Base-by-base conservation (phyloP, 805 yeast species). In the Wickerhamomyces tratensis region DNA sequence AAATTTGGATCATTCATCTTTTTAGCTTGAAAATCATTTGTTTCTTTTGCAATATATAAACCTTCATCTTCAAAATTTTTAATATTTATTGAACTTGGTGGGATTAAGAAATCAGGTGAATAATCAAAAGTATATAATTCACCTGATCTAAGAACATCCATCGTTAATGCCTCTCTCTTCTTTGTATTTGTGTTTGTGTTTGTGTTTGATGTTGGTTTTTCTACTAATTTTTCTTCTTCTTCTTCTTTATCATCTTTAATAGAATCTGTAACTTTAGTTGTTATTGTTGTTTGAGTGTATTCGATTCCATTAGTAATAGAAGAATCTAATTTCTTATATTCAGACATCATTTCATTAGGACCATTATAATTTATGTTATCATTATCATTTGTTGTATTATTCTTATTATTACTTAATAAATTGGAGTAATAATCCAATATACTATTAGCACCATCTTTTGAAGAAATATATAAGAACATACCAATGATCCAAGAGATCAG, bases 111-210 rank as follows among this genome's bases (percentile, higher is more conserved):
- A 20, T 20, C 20, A 3, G 20, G 20, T 20, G 20, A 20, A 20
- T 20, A 20, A 20, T 20, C 20, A 4, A 20, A 20, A 20, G 48
- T 49, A 12, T 40, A 39, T 6, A 56, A 50, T 4, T 37, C 38
- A 2, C 56, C 54, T 8, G 41, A 14, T 43, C 50, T 48, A 7
- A 55, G 31, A 15, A 49, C 59, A 2, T 39, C 41, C 50, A 56
- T 45, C 4, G 52, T 42, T 9, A 56, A 36, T 37, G 34, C 7
- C 3, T 5, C 6, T 5, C 11, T 4, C 31, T 29, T 29, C n/a
- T 31, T 31, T 13, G 34, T 12, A 12, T 7, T 8, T 31, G 11
- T 12, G 8, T 31, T 31, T 13, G 34, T 12, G 5, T 7, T 8
- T 31, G 11, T 12, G 8, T 33, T 27, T 15, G 42, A 20, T 11